Evolutionary conservation across 2,329 filamentous ascomycete genomes (phyloP).

Genomic region (Spiromastix sp.): DNA sequence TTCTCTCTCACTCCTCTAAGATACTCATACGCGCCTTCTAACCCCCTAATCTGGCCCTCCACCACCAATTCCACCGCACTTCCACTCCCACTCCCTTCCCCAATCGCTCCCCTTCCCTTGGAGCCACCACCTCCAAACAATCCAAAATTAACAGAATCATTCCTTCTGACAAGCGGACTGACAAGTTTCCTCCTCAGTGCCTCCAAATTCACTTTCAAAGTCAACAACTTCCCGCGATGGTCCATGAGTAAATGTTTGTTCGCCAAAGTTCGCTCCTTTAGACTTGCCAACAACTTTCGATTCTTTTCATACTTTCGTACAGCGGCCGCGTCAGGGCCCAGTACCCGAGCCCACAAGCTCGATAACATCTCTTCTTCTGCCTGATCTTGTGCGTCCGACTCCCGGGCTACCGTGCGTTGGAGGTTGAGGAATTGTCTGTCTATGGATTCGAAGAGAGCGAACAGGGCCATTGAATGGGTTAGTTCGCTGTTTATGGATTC

Average conservation of each 20-base stretch:
- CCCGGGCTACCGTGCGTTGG: constrained; percentile 72
- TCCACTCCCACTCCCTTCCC: constrained; percentile 13
- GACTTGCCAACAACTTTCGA: constrained; percentile 63
- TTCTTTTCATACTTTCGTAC: constrained; percentile 92
- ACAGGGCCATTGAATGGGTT: constrained; percentile 66
- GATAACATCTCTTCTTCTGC: constrained; percentile 71
- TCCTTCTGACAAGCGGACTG: constrained; percentile 66
- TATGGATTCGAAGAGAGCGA: constrained; percentile 82
- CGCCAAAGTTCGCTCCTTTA: constrained; percentile 70
- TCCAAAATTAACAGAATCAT: constrained; percentile 39
- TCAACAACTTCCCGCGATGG: constrained; percentile 74
- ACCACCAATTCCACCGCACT: constrained; percentile 42
- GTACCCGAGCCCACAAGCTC: constrained; percentile 73
- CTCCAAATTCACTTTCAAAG: constrained; percentile 78
- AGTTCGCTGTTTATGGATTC: constrained; percentile 81
- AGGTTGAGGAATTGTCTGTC: constrained; percentile 86
- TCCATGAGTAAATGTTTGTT: constrained; percentile 82
- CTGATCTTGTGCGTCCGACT: constrained; percentile 70
- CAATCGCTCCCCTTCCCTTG: constrained; percentile 2
- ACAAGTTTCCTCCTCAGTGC: constrained; percentile 74
- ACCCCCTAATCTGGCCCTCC: constrained; percentile 73
- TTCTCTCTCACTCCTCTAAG: constrained; percentile 63
- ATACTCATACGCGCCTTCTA: constrained; percentile 70
- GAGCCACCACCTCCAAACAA: constrained; percentile 18
- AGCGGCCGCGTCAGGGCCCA: constrained; percentile 63